These are phyloP conservation scores for Xylariaceae sp. DNA, from an alignment of 2,329 filamentous ascomycete species.

Conservation along the genomic window DNA sequence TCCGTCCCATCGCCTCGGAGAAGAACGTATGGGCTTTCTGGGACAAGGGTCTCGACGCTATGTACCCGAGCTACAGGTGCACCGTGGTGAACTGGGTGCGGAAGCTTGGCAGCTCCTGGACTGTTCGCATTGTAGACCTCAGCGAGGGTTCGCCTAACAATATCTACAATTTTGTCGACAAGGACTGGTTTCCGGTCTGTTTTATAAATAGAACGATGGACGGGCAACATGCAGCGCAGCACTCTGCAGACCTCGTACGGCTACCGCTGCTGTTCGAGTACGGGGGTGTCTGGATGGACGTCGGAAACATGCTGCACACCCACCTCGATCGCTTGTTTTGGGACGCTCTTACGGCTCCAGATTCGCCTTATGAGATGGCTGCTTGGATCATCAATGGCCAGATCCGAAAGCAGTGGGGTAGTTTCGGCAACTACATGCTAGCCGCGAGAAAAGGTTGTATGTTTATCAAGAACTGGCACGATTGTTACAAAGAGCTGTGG, in stretches of 20 bases:
- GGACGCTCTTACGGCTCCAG: constrained; percentile 37
- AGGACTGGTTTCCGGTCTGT: constrained; percentile 42
- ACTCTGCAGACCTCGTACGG: constrained; percentile 51
- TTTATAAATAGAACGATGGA: constrained; percentile 48
- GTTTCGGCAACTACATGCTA: constrained; percentile 50
- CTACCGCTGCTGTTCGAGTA: constrained; percentile 43
- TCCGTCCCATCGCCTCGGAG: constrained; percentile 45
- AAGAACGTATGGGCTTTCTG: constrained; percentile 55
- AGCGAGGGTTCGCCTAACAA: constrained; percentile 43
- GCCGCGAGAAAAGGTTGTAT: constrained; percentile 48
- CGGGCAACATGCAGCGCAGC: constrained; percentile 48
- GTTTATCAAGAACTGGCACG: constrained; percentile 52
- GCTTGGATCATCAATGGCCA: constrained; percentile 44
- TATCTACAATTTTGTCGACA: constrained; percentile 42
- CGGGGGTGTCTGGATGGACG: constrained; percentile 48
- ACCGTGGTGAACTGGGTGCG: constrained; percentile 51
- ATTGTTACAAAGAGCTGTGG: constrained; percentile 46
- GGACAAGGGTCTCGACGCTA: constrained; percentile 46
- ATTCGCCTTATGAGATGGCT: constrained; percentile 39
- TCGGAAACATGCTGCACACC: constrained; percentile 44
- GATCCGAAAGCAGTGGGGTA: constrained; percentile 42
- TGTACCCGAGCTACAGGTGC: constrained; percentile 46
- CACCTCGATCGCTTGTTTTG: constrained; percentile 45
- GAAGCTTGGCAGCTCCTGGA: constrained; percentile 49
- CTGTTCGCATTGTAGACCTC: constrained; percentile 47